phyloP scores from a whole-genome alignment of 2,329 filamentous ascomycete genomes.

The Chalara sp. region DNA sequence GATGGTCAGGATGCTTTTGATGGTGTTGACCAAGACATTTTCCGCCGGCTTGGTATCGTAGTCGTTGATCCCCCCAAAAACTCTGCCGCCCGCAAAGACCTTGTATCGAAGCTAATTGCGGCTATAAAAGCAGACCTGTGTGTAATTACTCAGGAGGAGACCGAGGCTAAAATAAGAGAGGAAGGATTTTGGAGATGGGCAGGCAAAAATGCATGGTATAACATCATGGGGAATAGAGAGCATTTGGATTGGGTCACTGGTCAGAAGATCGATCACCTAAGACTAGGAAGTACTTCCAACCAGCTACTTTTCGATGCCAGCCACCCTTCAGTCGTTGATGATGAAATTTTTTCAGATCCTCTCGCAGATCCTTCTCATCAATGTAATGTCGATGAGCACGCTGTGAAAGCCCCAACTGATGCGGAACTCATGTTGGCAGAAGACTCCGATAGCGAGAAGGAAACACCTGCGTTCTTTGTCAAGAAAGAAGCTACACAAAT shows the following conservation, averaged over 20 bases:
- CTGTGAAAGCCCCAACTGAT: not conserved
- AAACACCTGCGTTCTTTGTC: not conserved
- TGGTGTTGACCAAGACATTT: conserved; percentile 20
- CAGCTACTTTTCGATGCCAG: conserved; percentile 12
- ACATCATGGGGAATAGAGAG: conserved; percentile 15
- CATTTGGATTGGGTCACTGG: conserved; percentile 16
- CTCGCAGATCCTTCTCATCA: not conserved
- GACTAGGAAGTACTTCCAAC: not conserved
- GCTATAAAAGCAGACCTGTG: conserved; percentile 22
- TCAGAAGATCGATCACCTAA: not conserved
- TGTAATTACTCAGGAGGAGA: conserved; percentile 19
- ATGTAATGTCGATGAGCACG: not conserved
- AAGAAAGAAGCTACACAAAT: not conserved
- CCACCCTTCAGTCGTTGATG: not conserved
- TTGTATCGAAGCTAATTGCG: conserved; percentile 19
- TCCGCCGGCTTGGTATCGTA: conserved; percentile 22
- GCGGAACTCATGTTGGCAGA: not conserved
- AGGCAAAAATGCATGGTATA: conserved; percentile 16
- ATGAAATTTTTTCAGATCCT: not conserved
- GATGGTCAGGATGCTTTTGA: conserved; percentile 11
- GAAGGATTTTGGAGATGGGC: conserved; percentile 27
- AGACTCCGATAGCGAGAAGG: not conserved
- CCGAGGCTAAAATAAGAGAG: conserved; percentile 18
- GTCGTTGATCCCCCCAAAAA: conserved; percentile 12
- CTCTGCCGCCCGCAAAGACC: conserved; percentile 19